These are phyloP conservation scores for Schizothecium vesticola DNA, from an alignment of 495 filamentous ascomycete genomes.

Conservation along the genomic window DNA sequence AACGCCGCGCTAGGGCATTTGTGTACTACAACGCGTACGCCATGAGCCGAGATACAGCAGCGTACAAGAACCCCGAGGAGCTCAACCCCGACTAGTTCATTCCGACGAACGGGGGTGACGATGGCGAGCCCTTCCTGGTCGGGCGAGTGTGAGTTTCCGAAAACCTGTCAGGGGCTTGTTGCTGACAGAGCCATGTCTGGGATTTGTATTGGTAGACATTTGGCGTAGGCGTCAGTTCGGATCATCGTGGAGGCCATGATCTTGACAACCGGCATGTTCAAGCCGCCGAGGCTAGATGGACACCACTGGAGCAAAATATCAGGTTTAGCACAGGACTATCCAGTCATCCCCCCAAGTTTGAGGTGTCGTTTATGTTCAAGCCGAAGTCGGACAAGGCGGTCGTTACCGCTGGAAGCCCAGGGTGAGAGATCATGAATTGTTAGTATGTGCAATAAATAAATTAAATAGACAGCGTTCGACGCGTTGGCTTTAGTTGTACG, in stretches of 20 bases:
- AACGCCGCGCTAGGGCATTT: neutral
- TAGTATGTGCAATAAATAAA: too few species aligned
- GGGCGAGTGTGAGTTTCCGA: neutral
- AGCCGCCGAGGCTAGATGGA: neutral
- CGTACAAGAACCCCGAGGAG: neutral
- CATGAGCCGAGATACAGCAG: neutral
- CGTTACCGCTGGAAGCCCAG: neutral
- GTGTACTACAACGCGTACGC: neutral
- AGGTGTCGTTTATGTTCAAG: neutral
- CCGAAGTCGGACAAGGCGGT: neutral
- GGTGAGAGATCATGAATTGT: neutral
- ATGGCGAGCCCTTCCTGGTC: neutral
- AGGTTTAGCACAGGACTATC: neutral
- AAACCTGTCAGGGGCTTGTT: too few species aligned
- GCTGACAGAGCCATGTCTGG: neutral
- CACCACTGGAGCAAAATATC: neutral
- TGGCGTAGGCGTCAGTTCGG: neutral
- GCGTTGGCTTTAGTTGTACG: too few species aligned
- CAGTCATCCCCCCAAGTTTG: neutral
- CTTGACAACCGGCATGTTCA: neutral
- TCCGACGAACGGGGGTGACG: neutral
- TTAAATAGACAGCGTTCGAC: too few species aligned
- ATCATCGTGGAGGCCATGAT: neutral
- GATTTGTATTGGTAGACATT: neutral
- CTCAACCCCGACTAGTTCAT: neutral